Evolutionary conservation across 2,329 filamentous ascomycete genomes (phyloP).

Genomic region (Colletotrichum shisoi): DNA sequence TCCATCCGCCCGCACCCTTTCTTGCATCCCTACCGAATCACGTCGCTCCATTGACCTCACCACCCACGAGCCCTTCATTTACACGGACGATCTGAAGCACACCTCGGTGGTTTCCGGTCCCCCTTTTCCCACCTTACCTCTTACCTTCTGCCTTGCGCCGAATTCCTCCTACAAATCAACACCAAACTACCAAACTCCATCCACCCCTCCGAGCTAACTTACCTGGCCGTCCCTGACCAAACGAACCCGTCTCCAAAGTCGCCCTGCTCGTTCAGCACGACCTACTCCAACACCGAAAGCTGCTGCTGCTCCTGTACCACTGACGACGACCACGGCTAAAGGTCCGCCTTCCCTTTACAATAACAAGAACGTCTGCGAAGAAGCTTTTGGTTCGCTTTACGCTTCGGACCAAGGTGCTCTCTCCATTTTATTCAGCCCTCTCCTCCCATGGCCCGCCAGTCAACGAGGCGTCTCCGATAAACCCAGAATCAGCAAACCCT

Average conservation of each 20-base stretch:
- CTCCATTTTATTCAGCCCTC: not conserved
- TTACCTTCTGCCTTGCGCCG: conserved; percentile 7
- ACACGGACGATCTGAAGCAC: conserved; percentile 36
- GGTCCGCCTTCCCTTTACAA: not conserved
- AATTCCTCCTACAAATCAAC: not conserved
- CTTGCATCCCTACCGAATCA: conserved; percentile 31
- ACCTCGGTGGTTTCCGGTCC: conserved; percentile 7
- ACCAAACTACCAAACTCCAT: not conserved
- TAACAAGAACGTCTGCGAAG: not conserved
- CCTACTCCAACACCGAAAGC: not conserved
- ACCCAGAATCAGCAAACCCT: not conserved
- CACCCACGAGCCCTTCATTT: conserved; percentile 37
- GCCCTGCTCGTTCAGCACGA: not conserved
- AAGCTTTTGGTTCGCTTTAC: not conserved
- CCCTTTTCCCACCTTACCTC: conserved; percentile 1
- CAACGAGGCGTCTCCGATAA: not conserved
- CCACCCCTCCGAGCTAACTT: conserved; percentile 2
- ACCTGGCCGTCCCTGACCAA: not conserved
- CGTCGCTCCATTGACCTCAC: conserved; percentile 26
- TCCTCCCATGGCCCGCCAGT: conserved; percentile 34
- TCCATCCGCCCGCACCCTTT: conserved; percentile 6
- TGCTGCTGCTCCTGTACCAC: not conserved
- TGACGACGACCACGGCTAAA: not conserved
- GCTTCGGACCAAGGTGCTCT: not conserved
- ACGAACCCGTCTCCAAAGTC: conserved; percentile 7